Percentiles rank a stretch among this genome's conserved stretches.
phyloP scores from a whole-genome alignment of 805 yeast genomes.

The Nakazawaea siamensis region DNA sequence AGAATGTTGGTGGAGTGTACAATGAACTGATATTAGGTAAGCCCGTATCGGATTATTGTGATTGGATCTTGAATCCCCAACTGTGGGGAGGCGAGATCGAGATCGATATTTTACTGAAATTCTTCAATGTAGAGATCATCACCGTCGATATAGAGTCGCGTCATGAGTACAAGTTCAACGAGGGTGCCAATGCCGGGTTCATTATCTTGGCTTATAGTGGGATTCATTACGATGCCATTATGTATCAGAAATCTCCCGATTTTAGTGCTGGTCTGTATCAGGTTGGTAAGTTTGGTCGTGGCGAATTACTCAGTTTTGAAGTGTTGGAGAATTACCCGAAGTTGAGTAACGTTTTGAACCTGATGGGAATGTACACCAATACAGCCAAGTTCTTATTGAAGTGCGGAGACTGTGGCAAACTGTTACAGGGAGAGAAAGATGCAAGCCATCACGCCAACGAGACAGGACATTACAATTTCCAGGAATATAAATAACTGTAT shows the following conservation, averaged over 20 bases:
- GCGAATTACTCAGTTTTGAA: slow-evolving; percentile 21
- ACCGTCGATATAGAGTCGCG: slow-evolving; percentile 62
- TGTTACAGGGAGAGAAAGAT: slow-evolving; percentile 53
- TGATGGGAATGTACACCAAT: slow-evolving; percentile 54
- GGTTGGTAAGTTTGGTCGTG: slow-evolving; percentile 31
- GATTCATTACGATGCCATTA: slow-evolving; percentile 63
- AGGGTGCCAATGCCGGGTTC: slow-evolving; percentile 27
- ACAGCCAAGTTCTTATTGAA: slow-evolving; percentile 48
- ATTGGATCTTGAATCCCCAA: slow-evolving; percentile 52
- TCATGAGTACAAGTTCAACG: slow-evolving; percentile 45
- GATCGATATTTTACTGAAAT: slow-evolving; percentile 49
- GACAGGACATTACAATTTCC: slow-evolving; percentile 56
- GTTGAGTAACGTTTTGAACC: slow-evolving; percentile 37
- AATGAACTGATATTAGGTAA: slow-evolving; percentile 52
- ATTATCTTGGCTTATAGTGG: slow-evolving; percentile 59
- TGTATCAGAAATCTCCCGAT: slow-evolving; percentile 23
- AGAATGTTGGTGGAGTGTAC: slow-evolving; percentile 33
- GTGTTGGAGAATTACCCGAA: slow-evolving; percentile 28
- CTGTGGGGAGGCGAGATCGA: slow-evolving; percentile 88
- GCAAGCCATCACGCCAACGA: slow-evolving; percentile 56
- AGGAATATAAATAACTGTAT: slow-evolving; percentile 30
- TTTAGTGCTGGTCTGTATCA: slow-evolving; percentile 24
- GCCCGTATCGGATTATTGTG: slow-evolving; percentile 36
- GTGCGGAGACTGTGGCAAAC: slow-evolving; percentile 46
- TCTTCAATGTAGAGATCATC: slow-evolving; percentile 41